Conservation (phyloP, 495 filamentous ascomycete species). For the Rhypophila decipiens region DNA sequence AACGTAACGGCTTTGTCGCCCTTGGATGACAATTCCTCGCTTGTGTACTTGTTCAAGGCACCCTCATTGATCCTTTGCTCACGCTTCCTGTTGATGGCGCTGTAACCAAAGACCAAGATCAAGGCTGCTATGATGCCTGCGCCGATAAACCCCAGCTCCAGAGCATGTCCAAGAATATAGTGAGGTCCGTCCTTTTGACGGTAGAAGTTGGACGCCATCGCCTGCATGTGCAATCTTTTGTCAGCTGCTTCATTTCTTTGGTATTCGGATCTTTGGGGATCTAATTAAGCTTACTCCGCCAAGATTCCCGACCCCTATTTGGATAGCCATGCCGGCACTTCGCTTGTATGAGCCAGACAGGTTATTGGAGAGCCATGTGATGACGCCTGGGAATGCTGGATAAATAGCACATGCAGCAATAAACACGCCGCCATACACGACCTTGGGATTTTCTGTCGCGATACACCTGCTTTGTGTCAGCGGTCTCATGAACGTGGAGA, state of each 20-base stretch:
- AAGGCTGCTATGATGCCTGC: constrained; percentile 53
- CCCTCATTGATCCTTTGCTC: constrained; percentile 40
- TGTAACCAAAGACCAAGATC: constrained; percentile 51
- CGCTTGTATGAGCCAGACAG: constrained; percentile 66
- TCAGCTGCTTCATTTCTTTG: not conserved
- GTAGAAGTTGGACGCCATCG: constrained; percentile 76
- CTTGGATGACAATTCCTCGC: constrained; percentile 49
- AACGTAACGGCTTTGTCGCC: constrained; percentile 62
- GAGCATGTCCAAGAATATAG: constrained; percentile 60
- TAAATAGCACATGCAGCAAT: constrained; percentile 61
- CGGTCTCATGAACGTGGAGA: too few species aligned
- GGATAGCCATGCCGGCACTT: constrained; percentile 65
- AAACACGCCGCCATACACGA: constrained; percentile 71
- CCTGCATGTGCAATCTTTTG: constrained; percentile 20
- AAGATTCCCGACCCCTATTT: constrained; percentile 69
- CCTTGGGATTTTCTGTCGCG: constrained; percentile 46
- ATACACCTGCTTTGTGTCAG: constrained; percentile 35
- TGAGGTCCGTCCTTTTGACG: constrained; percentile 55
- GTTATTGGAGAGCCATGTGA: constrained; percentile 69
- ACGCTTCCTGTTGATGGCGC: constrained; percentile 53
- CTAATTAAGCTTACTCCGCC: constrained; percentile 50
- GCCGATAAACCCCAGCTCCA: constrained; percentile 63
- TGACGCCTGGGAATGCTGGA: constrained; percentile 56
- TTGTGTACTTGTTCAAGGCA: constrained; percentile 38
- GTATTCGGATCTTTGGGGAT: not conserved